Evolutionary conservation across 495 filamentous ascomycete species (phyloP).

Genomic region (Penicillium roqueforti): DNA sequence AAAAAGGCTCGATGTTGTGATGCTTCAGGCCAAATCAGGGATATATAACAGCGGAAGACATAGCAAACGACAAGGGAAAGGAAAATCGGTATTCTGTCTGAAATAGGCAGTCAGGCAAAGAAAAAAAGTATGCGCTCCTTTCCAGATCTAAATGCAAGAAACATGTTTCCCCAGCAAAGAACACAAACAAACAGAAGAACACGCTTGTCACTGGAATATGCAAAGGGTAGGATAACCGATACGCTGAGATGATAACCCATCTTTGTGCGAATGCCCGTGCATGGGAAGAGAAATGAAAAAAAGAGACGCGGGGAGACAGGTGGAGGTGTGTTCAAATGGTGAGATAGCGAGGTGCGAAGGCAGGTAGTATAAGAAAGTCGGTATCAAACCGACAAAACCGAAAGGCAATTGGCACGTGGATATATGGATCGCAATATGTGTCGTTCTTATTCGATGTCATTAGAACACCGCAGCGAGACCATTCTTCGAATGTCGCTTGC

Average conservation of each 20-base stretch:
- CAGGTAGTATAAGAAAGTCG: slow-evolving; percentile 1
- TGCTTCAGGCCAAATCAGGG: slow-evolving; percentile 32
- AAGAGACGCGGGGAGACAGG: slow-evolving; percentile 6
- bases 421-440: slow-evolving; percentile 1
- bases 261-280: slow-evolving; percentile 5
- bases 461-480: slow-evolving; percentile 80
- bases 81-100: slow-evolving; percentile 7
- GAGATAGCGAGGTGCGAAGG: background rate
- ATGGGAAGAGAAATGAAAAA: slow-evolving; percentile 15
- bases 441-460: background rate
- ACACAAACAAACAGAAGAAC: slow-evolving; percentile 7
- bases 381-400: background rate
- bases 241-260: slow-evolving; percentile 22
- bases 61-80: slow-evolving; percentile 11
- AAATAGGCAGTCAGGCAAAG: slow-evolving; percentile 16
- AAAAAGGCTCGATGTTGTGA: slow-evolving; percentile 18
- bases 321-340: background rate
- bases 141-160: slow-evolving; percentile 44
- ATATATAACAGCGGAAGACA: slow-evolving; percentile 28
- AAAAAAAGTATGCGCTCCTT: slow-evolving; percentile 32
- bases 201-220: slow-evolving; percentile 44
- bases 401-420: background rate
- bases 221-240: slow-evolving; percentile 28
- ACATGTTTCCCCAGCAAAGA: slow-evolving; percentile 20
- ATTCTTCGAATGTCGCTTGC: slow-evolving; percentile 84